Percentiles rank a stretch among this genome's conserved stretches.
These are phyloP conservation scores for Vaccinium macrocarpon DNA, from an alignment of 148 eudicot species.

Conservation along the genomic window DNA sequence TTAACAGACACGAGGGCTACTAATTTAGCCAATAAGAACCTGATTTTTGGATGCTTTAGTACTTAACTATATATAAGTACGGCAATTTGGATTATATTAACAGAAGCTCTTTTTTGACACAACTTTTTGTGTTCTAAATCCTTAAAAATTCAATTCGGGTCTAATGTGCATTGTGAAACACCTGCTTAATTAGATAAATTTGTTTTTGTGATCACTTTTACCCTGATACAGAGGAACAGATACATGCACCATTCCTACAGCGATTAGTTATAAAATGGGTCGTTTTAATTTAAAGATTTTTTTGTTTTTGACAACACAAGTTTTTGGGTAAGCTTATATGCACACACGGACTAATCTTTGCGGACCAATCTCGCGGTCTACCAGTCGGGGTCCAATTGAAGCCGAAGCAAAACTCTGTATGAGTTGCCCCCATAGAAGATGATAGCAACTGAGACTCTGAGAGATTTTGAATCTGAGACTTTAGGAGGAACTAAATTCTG, in stretches of 20 bases:
- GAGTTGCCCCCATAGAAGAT: too few species aligned
- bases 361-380: too few species aligned
- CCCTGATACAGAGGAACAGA: not conserved
- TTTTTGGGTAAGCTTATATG: too few species aligned
- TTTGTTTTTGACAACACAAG: too few species aligned
- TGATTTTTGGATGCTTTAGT: not conserved
- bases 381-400: too few species aligned
- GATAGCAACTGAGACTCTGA: too few species aligned
- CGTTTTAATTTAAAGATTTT: not conserved
- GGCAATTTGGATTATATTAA: not conserved
- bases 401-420: too few species aligned
- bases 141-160: not conserved
- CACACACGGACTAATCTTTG: too few species aligned
- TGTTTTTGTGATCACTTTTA: not conserved
- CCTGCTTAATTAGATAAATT: not conserved
- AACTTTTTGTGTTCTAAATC: not conserved
- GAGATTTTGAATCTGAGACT: too few species aligned
- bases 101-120: not conserved
- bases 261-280: not conserved
- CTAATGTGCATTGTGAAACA: not conserved
- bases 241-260: not conserved
- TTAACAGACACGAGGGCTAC: conserved; percentile 1
- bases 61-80: not conserved
- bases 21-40: not conserved
- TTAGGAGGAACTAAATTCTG: too few species aligned